Conservation (phyloP, 1,284 basidiomycete genomes). For the Blastosporella zonata region DNA sequence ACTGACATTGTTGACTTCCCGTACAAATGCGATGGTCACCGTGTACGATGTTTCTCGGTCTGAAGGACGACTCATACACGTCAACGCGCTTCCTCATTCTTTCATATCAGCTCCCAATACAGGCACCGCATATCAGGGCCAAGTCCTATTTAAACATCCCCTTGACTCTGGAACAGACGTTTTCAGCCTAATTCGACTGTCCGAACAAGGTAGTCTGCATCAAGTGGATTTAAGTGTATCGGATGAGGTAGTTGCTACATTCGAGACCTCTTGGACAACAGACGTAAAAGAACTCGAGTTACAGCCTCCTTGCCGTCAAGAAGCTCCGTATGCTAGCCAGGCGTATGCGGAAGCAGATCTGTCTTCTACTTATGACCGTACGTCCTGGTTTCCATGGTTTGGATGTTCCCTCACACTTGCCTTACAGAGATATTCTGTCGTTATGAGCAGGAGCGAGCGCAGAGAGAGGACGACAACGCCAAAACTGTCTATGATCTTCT, state of each 20-base stretch:
- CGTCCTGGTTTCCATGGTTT: constrained; percentile 18
- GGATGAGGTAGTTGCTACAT: constrained; percentile 7
- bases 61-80: constrained; percentile 38
- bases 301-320: constrained; percentile 23
- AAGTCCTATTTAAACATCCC: constrained; percentile 41
- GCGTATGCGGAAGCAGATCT: constrained; percentile 48
- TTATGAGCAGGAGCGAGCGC: constrained; percentile 24
- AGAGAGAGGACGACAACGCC: constrained; percentile 32
- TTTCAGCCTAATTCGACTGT: constrained; percentile 44
- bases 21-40: constrained; percentile 53
- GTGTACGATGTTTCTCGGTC: constrained; percentile 57
- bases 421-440: constrained; percentile 37
- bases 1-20: constrained; percentile 55
- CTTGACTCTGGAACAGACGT: constrained; percentile 21
- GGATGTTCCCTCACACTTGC: constrained; percentile 11
- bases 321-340: constrained; percentile 43
- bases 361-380: constrained; percentile 49
- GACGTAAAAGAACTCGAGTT: constrained; percentile 40
- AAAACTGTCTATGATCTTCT: constrained; percentile 45
- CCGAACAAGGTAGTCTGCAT: constrained; percentile 46
- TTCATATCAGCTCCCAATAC: constrained; percentile 33
- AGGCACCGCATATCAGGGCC: constrained; percentile 39
- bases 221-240: constrained; percentile 35
- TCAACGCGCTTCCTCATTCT: constrained; percentile 43
- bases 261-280: constrained; percentile 35